These are phyloP conservation scores for Coemansia sp. DNA, from an alignment of 192 early-diverging fungal genomes.

Conservation along the genomic window DNA sequence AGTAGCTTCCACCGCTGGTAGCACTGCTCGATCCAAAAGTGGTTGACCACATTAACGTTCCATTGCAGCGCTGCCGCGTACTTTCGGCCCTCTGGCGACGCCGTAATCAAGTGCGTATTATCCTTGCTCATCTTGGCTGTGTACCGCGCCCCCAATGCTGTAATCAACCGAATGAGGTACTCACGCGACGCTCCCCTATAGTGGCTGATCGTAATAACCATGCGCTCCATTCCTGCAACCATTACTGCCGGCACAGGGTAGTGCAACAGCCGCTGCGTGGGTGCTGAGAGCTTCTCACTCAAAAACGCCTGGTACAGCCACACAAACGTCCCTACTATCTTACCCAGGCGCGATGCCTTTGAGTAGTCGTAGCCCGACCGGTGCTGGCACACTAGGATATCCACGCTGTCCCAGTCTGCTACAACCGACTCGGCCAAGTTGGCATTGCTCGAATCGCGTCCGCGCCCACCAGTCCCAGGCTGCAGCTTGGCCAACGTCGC, in stretches of 20 bases:
- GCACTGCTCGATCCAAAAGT: constrained; percentile 84
- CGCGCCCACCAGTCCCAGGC: neutral
- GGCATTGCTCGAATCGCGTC: neutral
- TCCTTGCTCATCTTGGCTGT: constrained; percentile 63
- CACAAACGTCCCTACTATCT: constrained; percentile 52
- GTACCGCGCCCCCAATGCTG: constrained; percentile 64
- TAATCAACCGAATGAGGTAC: constrained; percentile 66
- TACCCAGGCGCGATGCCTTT: constrained; percentile 55
- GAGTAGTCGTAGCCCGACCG: constrained; percentile 53
- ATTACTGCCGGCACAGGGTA: constrained; percentile 36
- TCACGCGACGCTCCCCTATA: constrained; percentile 68
- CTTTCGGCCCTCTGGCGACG: constrained; percentile 66
- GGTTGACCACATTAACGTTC: constrained; percentile 75
- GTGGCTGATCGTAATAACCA: constrained; percentile 68
- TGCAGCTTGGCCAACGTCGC: constrained; percentile 18
- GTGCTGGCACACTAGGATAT: constrained; percentile 51
- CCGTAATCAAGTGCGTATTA: constrained; percentile 80
- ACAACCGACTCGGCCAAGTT: constrained; percentile 32
- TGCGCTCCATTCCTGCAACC: constrained; percentile 27
- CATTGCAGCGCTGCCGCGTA: constrained; percentile 63
- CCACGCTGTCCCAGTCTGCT: constrained; percentile 40
- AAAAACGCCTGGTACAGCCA: constrained; percentile 49
- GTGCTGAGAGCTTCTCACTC: constrained; percentile 24
- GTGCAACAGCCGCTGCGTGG: constrained; percentile 44
- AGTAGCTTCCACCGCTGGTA: constrained; percentile 65